Base-by-base conservation (phyloP, 768 basidiomycete genomes). In the Pholiota microspora region DNA sequence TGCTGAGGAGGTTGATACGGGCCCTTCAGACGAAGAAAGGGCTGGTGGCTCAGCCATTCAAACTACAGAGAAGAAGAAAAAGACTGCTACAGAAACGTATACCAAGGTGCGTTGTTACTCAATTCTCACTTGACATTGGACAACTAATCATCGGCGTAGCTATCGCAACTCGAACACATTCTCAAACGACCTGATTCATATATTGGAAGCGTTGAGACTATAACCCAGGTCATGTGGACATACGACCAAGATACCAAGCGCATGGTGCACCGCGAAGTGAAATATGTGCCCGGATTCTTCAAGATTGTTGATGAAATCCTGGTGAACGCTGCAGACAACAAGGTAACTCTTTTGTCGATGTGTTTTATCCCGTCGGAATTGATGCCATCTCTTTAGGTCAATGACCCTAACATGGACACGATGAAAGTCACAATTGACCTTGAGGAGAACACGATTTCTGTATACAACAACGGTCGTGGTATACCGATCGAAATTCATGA, bases 221-320 rank as follows among this genome's bases (percentile, higher is more conserved):
- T 93, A 51, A 89, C 84, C 0, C 89, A 95, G 67, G 62, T 72
- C 24, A 94, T 98, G 85, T 99, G 97, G 97, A 92, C 93, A 2
- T 96, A 86, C 67, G 94, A 98, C 68, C 77, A 82, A 1, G 86
- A 86, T 31, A 83, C 75, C 34, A 94, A 93, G 64, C 86, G 86
- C 25, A 94, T 99, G 87, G 84, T 84, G 1, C 71, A 84, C 63
- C 80, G 88, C 64, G 94, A 86, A 45, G 89, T 88, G 59, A 91
- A 84, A 63, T 99, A 88, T 66, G 95, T 98, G 2, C 97, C 97
- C 0, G 97, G 95, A 50, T 96, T 99, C 71, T 94, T 95, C 83
- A 99, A 99, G 80, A 99, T 99, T 64, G 88, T 99, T 12, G 97
- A 99, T 65, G 97, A 99, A 74, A 99, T 99, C 64, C 77, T 99